Base-by-base conservation (phyloP, 2,329 filamentous ascomycete species). In the Sordariomycetes sp. region DNA sequence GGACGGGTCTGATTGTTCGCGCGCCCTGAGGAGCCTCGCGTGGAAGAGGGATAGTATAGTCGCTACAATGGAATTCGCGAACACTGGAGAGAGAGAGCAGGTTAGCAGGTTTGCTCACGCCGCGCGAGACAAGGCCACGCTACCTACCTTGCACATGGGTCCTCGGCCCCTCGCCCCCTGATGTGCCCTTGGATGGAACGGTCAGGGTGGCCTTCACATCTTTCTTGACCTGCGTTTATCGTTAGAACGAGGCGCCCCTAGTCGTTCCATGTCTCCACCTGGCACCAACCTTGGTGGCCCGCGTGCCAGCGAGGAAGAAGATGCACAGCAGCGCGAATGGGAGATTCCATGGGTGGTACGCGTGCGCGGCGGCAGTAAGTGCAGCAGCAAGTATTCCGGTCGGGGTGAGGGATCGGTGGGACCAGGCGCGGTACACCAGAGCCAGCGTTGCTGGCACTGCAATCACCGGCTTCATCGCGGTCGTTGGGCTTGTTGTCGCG, bases 331-430 rank as follows among this genome's bases (percentile, higher is more conserved):
- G 79, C 32, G 81, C 81, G 73, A 97, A 95, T n/a, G 90, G 92
- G n/a, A 92, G 76, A 60, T 89, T 89, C 87, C 90, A 97, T 3
- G 93, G 93, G 71, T 97, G 92, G n/a, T 92, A 74, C 18, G 91
- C 90, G 70, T 99, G 94, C 12, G 88, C 82, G 53, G 81, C 70
- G 3, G 90, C 92, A 3, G 92, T 96, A 51, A 87, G 65, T 5
- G 79, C 76, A 3, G 93, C 93, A 14, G 82, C 81, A 43, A 87
- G 64, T 64, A 96, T 82, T 61, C 92, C 93, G 7, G 79, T 74
- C 0, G 87, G 82, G 0, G 93, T 97, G 46, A 99, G 80, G 25
- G 87, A 92, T 59, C 89, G 87, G 64, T 84, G 85, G 53, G 80
- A 83, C 72, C 82, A 82, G 37, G 89, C 87, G 60, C 88, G 81